A percentile compares a stretch with the other conserved stretches of the same genome.
Evolutionary conservation across 2,329 filamentous ascomycete species (phyloP).

Genomic region (Aureobasidium zeae): DNA sequence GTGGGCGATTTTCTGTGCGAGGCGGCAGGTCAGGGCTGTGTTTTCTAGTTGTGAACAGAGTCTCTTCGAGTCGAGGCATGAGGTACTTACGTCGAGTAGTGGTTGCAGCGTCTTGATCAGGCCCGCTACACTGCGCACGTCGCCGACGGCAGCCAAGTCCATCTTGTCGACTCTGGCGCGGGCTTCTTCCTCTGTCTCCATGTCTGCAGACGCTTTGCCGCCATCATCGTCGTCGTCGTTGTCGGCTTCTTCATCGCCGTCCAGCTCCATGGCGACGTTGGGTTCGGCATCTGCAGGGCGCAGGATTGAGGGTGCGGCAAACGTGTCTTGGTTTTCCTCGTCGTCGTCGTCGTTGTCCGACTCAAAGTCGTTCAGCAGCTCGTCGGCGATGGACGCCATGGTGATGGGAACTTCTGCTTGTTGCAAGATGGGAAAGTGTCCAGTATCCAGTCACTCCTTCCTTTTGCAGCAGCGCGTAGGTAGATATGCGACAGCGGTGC

Average conservation of each 20-base stretch:
- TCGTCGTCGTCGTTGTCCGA: slow-evolving; percentile 61
- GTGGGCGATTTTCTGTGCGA: slow-evolving; percentile 66
- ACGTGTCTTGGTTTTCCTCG: slow-evolving; percentile 35
- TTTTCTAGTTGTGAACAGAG: slow-evolving; percentile 56
- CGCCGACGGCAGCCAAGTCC: slow-evolving; percentile 62
- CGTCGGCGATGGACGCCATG: slow-evolving; percentile 89
- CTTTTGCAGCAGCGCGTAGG: too few species aligned
- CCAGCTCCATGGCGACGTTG: slow-evolving; percentile 43
- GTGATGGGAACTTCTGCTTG: slow-evolving; percentile 16
- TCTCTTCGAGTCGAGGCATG: slow-evolving; percentile 22
- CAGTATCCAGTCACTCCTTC: background rate
- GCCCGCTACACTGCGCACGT: slow-evolving; percentile 68
- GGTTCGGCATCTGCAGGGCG: slow-evolving; percentile 20
- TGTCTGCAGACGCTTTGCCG: slow-evolving; percentile 46
- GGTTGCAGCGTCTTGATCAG: slow-evolving; percentile 76
- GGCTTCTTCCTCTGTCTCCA: slow-evolving; percentile 57
- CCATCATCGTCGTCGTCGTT: slow-evolving; percentile 30
- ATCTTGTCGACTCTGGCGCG: slow-evolving; percentile 77
- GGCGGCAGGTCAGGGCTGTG: slow-evolving; percentile 58
- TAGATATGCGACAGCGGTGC: too few species aligned
- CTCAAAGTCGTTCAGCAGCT: slow-evolving; percentile 84
- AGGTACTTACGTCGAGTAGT: slow-evolving; percentile 64
- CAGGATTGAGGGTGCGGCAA: slow-evolving; percentile 5
- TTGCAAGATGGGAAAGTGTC: background rate
- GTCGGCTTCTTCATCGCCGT: slow-evolving; percentile 46